These are phyloP conservation scores for Lactarius deliciosus DNA, from an alignment of 768 basidiomycete genomes.

Conservation along the genomic window DNA sequence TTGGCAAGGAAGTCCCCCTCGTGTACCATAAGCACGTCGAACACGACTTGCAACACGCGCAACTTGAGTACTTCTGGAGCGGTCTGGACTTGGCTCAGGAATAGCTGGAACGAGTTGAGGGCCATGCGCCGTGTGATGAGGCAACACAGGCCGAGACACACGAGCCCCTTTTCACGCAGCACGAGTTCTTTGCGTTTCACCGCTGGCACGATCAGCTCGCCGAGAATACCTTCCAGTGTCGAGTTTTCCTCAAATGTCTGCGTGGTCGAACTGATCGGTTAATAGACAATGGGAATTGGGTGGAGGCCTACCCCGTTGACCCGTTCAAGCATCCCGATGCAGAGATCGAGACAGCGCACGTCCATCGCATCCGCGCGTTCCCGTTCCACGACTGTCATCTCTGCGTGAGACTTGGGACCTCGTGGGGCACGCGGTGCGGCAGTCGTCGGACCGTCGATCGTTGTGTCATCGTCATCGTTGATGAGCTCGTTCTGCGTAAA, in stretches of 20 bases:
- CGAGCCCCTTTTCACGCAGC: conserved; percentile 76
- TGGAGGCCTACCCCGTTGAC: conserved; percentile 67
- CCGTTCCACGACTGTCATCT: conserved; percentile 61
- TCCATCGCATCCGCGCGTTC: conserved; percentile 62
- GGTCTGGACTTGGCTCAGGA: conserved; percentile 68
- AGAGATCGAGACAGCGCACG: conserved; percentile 70
- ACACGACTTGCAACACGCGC: conserved; percentile 73
- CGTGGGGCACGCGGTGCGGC: conserved; percentile 28
- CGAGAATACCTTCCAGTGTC: conserved; percentile 60
- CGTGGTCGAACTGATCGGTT: conserved; percentile 4
- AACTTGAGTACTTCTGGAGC: conserved; percentile 65
- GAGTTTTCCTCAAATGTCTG: conserved; percentile 67
- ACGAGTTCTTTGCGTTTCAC: conserved; percentile 84
- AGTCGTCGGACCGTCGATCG: conserved; percentile 35
- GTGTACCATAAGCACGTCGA: conserved; percentile 87
- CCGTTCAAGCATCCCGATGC: conserved; percentile 81
- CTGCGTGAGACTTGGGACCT: conserved; percentile 38
- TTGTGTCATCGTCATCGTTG: conserved; percentile 39
- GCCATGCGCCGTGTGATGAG: conserved; percentile 81
- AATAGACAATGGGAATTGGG: conserved; percentile 17
- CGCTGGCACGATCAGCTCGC: conserved; percentile 88
- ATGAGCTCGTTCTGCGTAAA: conserved; percentile 31
- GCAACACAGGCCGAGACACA: conserved; percentile 80
- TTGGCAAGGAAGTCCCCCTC: conserved; percentile 61
- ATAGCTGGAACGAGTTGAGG: conserved; percentile 69